Percentiles rank a stretch among this genome's conserved stretches.
Evolutionary conservation across 2,329 filamentous ascomycete genomes (phyloP).

Genomic region (Trichophyton verrucosum): DNA sequence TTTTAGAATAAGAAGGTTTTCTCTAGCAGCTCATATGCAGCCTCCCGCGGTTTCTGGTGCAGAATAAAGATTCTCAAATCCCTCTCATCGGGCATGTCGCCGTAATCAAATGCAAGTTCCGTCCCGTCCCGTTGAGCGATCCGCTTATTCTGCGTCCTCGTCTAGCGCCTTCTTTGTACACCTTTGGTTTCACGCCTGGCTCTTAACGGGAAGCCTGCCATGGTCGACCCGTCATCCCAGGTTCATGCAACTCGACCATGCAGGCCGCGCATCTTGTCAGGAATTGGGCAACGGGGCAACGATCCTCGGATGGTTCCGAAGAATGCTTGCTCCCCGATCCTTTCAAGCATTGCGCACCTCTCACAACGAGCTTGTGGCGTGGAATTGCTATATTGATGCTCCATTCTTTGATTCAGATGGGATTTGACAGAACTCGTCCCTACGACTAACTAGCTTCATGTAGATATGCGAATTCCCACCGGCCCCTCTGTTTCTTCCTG

Average conservation of each 20-base stretch:
- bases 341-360: neutral
- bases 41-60: neutral
- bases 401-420: neutral
- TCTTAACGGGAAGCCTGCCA: neutral
- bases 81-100: neutral
- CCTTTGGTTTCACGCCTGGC: neutral
- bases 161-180: neutral
- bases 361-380: neutral
- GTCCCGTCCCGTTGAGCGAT: neutral
- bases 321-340: neutral
- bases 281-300: neutral
- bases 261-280: neutral
- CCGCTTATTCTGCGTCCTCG: neutral
- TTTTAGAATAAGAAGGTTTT: neutral
- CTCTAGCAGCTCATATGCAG: neutral
- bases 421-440: neutral
- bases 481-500: neutral
- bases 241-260: neutral
- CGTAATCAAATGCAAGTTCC: neutral
- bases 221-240: neutral
- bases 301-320: neutral
- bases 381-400: neutral
- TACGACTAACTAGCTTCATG: neutral
- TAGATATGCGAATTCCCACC: neutral
- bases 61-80: neutral